Base-by-base conservation (phyloP, 1,284 basidiomycete species). In the Phlebopus sp. region DNA sequence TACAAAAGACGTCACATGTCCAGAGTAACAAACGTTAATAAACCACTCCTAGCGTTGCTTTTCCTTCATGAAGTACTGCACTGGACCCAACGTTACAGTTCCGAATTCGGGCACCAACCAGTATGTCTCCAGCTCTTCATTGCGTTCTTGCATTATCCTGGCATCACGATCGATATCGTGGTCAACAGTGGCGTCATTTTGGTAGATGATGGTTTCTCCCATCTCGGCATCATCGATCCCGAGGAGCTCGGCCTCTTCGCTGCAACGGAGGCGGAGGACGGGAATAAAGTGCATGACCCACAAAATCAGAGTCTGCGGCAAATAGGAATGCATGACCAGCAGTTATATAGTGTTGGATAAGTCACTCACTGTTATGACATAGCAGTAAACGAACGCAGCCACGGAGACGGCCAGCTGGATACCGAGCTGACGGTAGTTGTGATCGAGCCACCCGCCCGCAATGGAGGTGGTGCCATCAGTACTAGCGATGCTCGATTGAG, bases 211-310 rank as follows among this genome's bases (percentile, higher is more conserved):
- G 58, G 85, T 92, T 71, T 97, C 95, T 59, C 95, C 95, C 76
- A 97, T 86, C 73, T 95, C 90, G 13, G 85, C 81, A 62, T 97
- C 92, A 66, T 98, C 96, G 54, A 97, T 85, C 54, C 96, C 96
- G 50, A 97, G 73, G 51, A 94, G 86, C 74, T 98, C 95, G 27
- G 84, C 81, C 55, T 93, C 89, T 59, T 96, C 93, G 25, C 74
- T 70, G n/a, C 80, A 78, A 50, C 93, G 85, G 40, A 99, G 80
- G 46, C 86, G 77, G 52, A 92, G 76, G 54, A 84, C 85, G 3
- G 96, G 96, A 59, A 96, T 90, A 69, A 77, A 92, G 76, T 98
- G 93, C 83, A 98, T 90, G 59, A 84, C 72, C 86, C 94, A 93
- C 46, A 92, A 78, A 66, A 97, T 90, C 69, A 93, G 77, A 10